Evolutionary conservation across 129 eudicot genomes (phyloP), one percentile per base, ranked within the genome.

Genomic region (Artemisia annua): DNA sequence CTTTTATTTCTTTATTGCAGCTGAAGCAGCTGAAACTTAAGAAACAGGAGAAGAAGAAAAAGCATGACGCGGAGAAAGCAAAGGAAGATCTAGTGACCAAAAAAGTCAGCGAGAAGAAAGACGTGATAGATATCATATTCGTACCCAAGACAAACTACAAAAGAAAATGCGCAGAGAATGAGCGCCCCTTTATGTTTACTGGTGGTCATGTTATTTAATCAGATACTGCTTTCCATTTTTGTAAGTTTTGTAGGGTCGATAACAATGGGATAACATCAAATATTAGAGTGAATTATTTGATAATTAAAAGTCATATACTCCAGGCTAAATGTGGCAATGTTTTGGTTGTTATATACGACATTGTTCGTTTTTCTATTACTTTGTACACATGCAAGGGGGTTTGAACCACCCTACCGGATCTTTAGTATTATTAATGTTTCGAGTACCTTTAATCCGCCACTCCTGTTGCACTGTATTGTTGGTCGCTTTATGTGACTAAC

Each of bases 81-180:
- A 94, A 94, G 84, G 97, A 90, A 80, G 97, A 94, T 54, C 59
- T 67, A 64, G 24, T 94, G 10, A 83, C 85, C 0, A 88, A 75
- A 52, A 93, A 93, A 79, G 98, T 14, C 89, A 79, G 75, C 75
- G 73, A 51, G 97, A 88, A 64, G 97, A 91, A 79, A 77, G 91
- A 26, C 74, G 90, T 14, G 96, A 78, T 55, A 86, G 92, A 76
- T 94, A 87, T n/a, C n/a, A n/a, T n/a, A n/a, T n/a, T 67, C 82
- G 88, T 5, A 70, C 75, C 52, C 84, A 90, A 78, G 98, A 94
- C 71, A 94, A 90, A 69, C 19, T 67, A 48, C 85, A 84, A 73
- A 94, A 90, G 93, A 94, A 81, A 80, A 83, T 77, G 74, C 95
- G 97, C 18, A 77, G 90, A 77, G 82, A 79, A 0, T 78, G 73